A percentile compares a stretch with the other conserved stretches of the same genome.
These are phyloP conservation scores for Pseudogymnoascus sp. DNA, from an alignment of 2,329 filamentous ascomycete genomes.

Conservation along the genomic window DNA sequence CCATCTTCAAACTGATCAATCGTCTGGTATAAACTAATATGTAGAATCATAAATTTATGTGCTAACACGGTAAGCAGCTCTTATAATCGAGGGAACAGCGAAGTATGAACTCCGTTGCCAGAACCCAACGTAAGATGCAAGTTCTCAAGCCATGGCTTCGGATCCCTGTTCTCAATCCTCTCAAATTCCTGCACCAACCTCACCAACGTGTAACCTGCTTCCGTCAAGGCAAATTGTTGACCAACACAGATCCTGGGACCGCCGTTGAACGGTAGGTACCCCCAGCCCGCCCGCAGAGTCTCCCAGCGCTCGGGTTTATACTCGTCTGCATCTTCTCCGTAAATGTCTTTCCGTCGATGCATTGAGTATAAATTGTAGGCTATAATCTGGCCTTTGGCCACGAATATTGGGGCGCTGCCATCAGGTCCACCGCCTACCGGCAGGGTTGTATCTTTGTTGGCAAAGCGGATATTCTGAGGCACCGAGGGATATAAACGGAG, in stretches of 20 bases:
- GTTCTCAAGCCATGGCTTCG: slow-evolving; percentile 16
- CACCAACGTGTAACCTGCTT: slow-evolving; percentile 28
- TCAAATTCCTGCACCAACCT: slow-evolving; percentile 28
- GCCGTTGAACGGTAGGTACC: slow-evolving; percentile 30
- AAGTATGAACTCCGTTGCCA: slow-evolving; percentile 17
- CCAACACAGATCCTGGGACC: slow-evolving; percentile 31
- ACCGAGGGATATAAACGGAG: slow-evolving; percentile 47
- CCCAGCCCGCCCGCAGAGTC: slow-evolving; percentile 34
- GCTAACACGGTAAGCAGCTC: background rate
- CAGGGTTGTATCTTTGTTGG: slow-evolving; percentile 36
- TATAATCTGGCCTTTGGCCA: slow-evolving; percentile 23
- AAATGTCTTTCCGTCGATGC: slow-evolving; percentile 28
- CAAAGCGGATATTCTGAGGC: slow-evolving; percentile 42
- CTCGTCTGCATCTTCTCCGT: slow-evolving; percentile 26
- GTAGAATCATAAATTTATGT: background rate
- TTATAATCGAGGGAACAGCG: slow-evolving; percentile 4
- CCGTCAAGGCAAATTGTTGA: slow-evolving; percentile 30
- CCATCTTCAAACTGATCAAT: background rate
- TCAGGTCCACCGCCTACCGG: slow-evolving; percentile 26
- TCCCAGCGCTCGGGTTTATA: slow-evolving; percentile 30
- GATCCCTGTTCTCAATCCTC: slow-evolving; percentile 23
- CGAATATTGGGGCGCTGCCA: slow-evolving; percentile 26
- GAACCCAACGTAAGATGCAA: slow-evolving; percentile 17
- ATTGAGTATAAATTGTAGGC: slow-evolving; percentile 22
- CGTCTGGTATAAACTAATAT: background rate